phyloP scores from a whole-genome alignment of 2,329 filamentous ascomycete species.

The Blumeria hordei region DNA sequence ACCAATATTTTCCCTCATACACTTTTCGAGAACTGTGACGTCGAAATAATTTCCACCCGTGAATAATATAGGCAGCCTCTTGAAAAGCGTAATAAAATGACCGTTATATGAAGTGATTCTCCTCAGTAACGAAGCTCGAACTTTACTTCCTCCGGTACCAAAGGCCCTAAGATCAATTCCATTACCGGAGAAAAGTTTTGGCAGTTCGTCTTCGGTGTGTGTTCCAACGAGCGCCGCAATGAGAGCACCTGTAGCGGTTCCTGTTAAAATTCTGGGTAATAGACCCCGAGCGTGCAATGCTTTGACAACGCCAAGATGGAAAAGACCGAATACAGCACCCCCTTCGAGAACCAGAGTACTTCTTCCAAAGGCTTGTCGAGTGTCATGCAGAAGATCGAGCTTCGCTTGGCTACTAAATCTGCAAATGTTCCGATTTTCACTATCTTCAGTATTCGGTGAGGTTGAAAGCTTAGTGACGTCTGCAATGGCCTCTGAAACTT shows the following conservation, averaged over 20 bases:
- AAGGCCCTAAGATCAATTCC: slow-evolving; percentile 70
- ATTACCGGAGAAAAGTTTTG: slow-evolving; percentile 50
- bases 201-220: slow-evolving; percentile 66
- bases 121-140: slow-evolving; percentile 11
- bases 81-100: slow-evolving; percentile 32
- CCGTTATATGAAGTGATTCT: slow-evolving; percentile 17
- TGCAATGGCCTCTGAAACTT: slow-evolving; percentile 59
- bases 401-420: slow-evolving; percentile 28
- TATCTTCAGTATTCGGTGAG: slow-evolving; percentile 20
- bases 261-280: slow-evolving; percentile 72
- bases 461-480: slow-evolving; percentile 47
- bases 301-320: slow-evolving; percentile 75
- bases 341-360: slow-evolving; percentile 73
- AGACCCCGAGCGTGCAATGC: slow-evolving; percentile 60
- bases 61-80: slow-evolving; percentile 44
- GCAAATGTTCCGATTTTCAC: slow-evolving; percentile 15
- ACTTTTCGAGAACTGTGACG: slow-evolving; percentile 57
- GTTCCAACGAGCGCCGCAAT: slow-evolving; percentile 75
- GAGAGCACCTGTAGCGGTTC: slow-evolving; percentile 71
- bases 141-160: slow-evolving; percentile 14
- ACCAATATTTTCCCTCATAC: slow-evolving; percentile 63
- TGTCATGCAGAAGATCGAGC: slow-evolving; percentile 67
- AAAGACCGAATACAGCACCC: slow-evolving; percentile 75
- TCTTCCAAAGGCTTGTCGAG: slow-evolving; percentile 66
- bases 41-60: slow-evolving; percentile 67